These are phyloP conservation scores for Ganoderma leucocontextum DNA, from an alignment of 1,284 basidiomycete species.

Conservation along the genomic window DNA sequence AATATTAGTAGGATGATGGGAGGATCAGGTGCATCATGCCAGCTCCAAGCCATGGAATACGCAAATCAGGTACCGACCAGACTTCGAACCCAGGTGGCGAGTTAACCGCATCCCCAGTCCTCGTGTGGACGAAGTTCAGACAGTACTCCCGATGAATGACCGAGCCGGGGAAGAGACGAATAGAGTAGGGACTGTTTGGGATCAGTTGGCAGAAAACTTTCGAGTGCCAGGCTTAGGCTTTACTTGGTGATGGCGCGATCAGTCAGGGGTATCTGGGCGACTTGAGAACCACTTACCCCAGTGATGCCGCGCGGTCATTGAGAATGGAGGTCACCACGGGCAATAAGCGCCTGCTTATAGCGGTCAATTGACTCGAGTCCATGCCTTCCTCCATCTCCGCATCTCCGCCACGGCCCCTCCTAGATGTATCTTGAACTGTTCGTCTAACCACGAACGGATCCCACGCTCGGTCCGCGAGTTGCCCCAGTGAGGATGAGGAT, in stretches of 20 bases:
- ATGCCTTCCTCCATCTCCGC: neutral
- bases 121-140: neutral
- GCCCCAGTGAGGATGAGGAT: neutral
- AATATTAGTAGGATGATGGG: no score
- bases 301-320: neutral
- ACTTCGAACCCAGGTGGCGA: no score
- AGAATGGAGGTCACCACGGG: neutral
- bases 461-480: neutral
- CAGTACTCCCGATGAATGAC: neutral
- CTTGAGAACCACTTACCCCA: no score
- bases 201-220: neutral
- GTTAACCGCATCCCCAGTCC: neutral
- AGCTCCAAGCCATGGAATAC: no score
- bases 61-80: no score
- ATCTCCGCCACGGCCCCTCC: neutral
- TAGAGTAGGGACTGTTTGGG: neutral
- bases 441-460: neutral
- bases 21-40: no score
- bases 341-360: neutral
- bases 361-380: neutral
- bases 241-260: no score
- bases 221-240: neutral
- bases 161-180: slow-evolving; percentile 7
- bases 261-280: no score
- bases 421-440: neutral